Conservation (phyloP, 495 filamentous ascomycete genomes). For the Sordaria brevicollis region DNA sequence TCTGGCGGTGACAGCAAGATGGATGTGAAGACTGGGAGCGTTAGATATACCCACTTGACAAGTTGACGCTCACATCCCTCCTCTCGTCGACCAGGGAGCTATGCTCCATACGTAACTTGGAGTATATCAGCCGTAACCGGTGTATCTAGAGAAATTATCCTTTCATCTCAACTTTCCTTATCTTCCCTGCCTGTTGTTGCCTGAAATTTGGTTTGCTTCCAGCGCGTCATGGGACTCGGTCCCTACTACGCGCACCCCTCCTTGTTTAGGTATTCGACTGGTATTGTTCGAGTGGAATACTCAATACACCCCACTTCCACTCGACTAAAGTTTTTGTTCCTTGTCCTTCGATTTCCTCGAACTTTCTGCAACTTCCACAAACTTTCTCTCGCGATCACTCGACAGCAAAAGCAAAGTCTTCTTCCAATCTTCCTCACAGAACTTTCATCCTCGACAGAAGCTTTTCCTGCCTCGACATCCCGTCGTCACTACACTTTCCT, state of each 20-base stretch:
- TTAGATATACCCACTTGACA: too few species aligned
- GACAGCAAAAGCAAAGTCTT: too few species aligned
- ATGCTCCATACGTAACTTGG: too few species aligned
- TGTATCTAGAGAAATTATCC: background rate
- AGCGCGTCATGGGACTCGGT: background rate
- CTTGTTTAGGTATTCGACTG: background rate
- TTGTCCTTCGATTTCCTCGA: too few species aligned
- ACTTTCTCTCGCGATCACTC: too few species aligned
- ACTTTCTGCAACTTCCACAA: too few species aligned
- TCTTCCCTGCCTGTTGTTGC: too few species aligned
- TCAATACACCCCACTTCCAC: too few species aligned
- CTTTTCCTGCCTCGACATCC: background rate
- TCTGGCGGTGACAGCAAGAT: too few species aligned
- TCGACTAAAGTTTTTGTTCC: background rate
- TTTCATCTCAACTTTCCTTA: background rate
- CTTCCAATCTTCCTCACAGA: background rate
- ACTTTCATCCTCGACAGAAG: background rate
- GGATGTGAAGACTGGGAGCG: too few species aligned
- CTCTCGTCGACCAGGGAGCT: too few species aligned
- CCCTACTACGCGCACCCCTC: background rate
- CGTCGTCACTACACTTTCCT: background rate
- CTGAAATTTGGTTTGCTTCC: background rate
- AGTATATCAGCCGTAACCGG: background rate
- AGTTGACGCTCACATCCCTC: too few species aligned
- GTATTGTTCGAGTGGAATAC: background rate